phyloP scores from a whole-genome alignment of 1,284 basidiomycete species.

The Pholiota adiposa region DNA sequence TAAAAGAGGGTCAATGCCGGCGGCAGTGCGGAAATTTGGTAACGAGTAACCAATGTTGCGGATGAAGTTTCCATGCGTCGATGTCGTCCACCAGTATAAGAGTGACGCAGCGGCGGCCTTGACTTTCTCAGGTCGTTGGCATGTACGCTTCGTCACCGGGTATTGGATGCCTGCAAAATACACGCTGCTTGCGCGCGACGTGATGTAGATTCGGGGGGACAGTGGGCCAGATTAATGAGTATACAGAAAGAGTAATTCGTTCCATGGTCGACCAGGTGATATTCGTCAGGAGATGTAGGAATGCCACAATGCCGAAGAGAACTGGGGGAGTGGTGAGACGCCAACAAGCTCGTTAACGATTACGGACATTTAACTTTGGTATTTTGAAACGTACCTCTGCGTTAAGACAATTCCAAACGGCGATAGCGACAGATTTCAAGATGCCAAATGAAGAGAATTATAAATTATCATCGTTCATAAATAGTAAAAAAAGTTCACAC shows the following conservation, averaged over 20 bases:
- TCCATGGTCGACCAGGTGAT: conserved; percentile 7
- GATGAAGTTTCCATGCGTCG: conserved; percentile 5
- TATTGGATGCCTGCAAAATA: conserved; percentile 7
- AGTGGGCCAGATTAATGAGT: conserved; percentile 4
- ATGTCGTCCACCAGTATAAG: neutral
- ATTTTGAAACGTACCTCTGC: conserved; percentile 3
- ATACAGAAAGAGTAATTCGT: conserved; percentile 3
- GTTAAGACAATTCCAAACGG: neutral
- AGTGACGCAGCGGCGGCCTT: conserved; percentile 10
- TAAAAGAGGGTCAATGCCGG: conserved; percentile 10
- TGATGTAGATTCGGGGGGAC: conserved; percentile 7
- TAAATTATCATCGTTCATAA: too few relatives aligned
- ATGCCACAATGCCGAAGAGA: conserved; percentile 24
- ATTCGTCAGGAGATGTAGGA: conserved; percentile 17
- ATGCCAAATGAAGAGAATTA: too few relatives aligned
- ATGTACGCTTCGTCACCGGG: conserved; percentile 2
- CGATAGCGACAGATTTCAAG: neutral
- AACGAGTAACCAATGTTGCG: neutral
- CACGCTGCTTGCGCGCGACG: conserved; percentile 11
- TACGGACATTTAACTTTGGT: neutral
- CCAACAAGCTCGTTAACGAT: neutral
- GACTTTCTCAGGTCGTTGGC: neutral
- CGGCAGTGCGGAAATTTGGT: conserved; percentile 14
- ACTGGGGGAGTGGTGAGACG: conserved; percentile 9
- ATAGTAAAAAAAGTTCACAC: too few relatives aligned